phyloP scores from a whole-genome alignment of 1,139 yeast genomes.

The Candida tetrigidarum region DNA sequence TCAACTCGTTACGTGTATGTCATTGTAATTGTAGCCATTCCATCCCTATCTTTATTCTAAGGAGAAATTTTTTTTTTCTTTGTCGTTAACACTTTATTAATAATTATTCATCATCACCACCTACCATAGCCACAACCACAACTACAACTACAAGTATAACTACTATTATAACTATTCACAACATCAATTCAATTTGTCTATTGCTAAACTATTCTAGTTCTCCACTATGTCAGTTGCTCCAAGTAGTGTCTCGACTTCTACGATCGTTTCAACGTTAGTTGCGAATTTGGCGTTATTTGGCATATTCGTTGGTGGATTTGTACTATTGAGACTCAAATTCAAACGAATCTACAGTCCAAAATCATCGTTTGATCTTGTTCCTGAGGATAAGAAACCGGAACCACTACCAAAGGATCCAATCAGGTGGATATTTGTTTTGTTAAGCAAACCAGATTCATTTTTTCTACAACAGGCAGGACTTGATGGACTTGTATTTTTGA shows the following conservation, averaged over 20 bases:
- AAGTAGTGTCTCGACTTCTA: slow-evolving; percentile 59
- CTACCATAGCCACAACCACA: too few relatives aligned
- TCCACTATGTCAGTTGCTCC: slow-evolving; percentile 23
- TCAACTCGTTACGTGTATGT: too few relatives aligned
- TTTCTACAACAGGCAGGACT: slow-evolving; percentile 73
- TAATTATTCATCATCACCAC: too few relatives aligned
- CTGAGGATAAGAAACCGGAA: slow-evolving; percentile 63
- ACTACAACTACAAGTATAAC: too few relatives aligned
- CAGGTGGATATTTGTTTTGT: slow-evolving; percentile 60
- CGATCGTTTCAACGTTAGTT: slow-evolving; percentile 63
- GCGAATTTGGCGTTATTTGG: slow-evolving; percentile 60
- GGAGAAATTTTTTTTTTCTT: too few relatives aligned
- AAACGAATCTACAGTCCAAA: slow-evolving; percentile 73
- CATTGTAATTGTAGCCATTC: too few relatives aligned
- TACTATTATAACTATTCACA: too few relatives aligned
- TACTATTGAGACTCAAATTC: slow-evolving; percentile 56
- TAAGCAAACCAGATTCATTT: slow-evolving; percentile 65
- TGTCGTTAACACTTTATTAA: too few relatives aligned
- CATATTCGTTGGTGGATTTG: slow-evolving; percentile 54
- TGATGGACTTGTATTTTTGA: slow-evolving; percentile 72
- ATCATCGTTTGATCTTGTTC: slow-evolving; percentile 58
- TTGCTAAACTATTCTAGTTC: too few relatives aligned
- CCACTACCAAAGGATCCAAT: slow-evolving; percentile 66
- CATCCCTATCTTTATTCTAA: too few relatives aligned
- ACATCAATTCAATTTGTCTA: too few relatives aligned